Percentiles rank a stretch among this genome's conserved stretches.
phyloP scores from a whole-genome alignment of 306 rosid genomes.

The Vigna mungo region DNA sequence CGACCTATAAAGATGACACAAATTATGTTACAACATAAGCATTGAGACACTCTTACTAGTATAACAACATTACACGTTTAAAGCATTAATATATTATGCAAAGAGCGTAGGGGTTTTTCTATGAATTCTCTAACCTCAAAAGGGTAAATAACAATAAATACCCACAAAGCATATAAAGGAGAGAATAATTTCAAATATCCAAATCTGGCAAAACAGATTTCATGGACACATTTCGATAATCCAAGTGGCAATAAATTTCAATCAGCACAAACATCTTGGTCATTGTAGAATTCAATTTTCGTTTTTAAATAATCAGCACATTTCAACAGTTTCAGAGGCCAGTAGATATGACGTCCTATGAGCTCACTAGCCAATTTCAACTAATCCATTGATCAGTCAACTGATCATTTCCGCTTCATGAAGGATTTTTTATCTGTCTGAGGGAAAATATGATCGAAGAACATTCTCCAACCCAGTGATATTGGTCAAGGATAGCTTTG shows the following conservation, averaged over 20 bases:
- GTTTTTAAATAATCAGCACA: neutral
- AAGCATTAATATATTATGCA: neutral
- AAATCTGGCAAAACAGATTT: neutral
- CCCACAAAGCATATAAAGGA: too few relatives aligned
- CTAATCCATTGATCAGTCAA: neutral
- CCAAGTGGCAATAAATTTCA: neutral
- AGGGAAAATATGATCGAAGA: neutral
- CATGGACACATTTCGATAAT: neutral
- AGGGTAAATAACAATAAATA: too few relatives aligned
- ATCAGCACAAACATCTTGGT: neutral
- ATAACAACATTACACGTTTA: neutral
- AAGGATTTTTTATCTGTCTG: neutral
- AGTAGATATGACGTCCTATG: neutral
- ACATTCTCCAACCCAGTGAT: neutral
- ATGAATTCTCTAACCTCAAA: neutral
- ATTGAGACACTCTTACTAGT: neutral
- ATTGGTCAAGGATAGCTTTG: neutral
- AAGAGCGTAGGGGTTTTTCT: neutral
- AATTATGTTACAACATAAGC: neutral
- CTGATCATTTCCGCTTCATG: neutral
- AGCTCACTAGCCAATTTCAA: neutral
- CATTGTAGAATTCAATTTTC: neutral
- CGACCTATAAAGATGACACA: slow-evolving; percentile 45
- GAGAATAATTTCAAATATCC: too few relatives aligned
- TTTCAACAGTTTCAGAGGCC: too few relatives aligned